Evolutionary conservation across 164 flowering plant species (phyloP).

Genomic region (Litsea cubeba): DNA sequence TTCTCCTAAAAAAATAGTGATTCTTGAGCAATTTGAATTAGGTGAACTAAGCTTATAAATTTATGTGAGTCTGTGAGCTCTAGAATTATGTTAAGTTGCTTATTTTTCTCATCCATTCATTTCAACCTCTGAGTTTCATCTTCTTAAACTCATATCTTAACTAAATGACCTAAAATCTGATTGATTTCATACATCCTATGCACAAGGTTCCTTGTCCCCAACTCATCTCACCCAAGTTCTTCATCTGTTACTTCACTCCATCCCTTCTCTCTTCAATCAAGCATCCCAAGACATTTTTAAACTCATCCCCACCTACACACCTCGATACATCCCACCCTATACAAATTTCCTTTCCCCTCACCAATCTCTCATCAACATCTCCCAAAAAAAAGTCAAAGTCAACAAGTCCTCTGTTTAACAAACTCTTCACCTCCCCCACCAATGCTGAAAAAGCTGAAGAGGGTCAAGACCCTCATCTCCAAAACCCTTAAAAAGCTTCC

Average conservation of each 20-base stretch:
- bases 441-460: background rate
- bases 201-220: background rate
- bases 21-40: too few relatives aligned
- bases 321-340: too few relatives aligned
- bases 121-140: too few relatives aligned
- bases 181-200: too few relatives aligned
- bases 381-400: background rate
- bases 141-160: too few relatives aligned
- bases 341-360: background rate
- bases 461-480: background rate
- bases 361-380: background rate
- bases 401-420: background rate
- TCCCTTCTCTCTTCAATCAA: background rate
- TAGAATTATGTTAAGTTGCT: too few relatives aligned
- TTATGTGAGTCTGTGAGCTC: too few relatives aligned
- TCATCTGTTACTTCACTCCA: background rate
- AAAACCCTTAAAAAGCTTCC: background rate
- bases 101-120: too few relatives aligned
- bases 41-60: too few relatives aligned
- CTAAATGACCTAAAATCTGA: too few relatives aligned
- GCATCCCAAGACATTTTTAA: background rate
- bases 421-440: background rate
- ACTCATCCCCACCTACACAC: too few relatives aligned
- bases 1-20: too few relatives aligned
- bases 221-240: background rate